These are phyloP conservation scores for Neopestalotiopsis clavispora DNA, from an alignment of 2,329 filamentous ascomycete genomes.

Conservation along the genomic window DNA sequence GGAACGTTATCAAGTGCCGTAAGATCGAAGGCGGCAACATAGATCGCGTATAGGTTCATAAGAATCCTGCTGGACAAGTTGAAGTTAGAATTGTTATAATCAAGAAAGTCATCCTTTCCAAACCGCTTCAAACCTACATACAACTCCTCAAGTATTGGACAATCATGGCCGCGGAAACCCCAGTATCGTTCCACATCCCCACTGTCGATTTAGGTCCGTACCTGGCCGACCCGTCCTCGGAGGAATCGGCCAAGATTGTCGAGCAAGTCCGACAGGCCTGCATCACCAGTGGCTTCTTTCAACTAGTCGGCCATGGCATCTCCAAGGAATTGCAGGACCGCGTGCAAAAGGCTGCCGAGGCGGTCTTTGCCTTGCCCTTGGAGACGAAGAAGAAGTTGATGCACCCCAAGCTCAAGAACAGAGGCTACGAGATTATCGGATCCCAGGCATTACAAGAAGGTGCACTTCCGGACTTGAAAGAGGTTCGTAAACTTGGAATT, in stretches of 20 bases:
- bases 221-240: conserved; percentile 33
- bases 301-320: conserved; percentile 54
- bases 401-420: conserved; percentile 43
- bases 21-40: background rate
- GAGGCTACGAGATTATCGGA: conserved; percentile 55
- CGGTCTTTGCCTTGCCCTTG: conserved; percentile 53
- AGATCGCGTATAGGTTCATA: background rate
- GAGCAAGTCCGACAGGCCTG: conserved; percentile 37
- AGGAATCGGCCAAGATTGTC: conserved; percentile 32
- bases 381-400: conserved; percentile 49
- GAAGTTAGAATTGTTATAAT: background rate
- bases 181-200: conserved; percentile 31
- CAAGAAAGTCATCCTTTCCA: background rate
- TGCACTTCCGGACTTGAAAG: conserved; percentile 52
- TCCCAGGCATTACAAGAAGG: conserved; percentile 50
- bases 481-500: conserved; percentile 28
- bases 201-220: conserved; percentile 40
- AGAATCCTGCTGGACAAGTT: background rate
- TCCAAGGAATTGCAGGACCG: conserved; percentile 42
- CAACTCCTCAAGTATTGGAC: too few relatives aligned
- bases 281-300: conserved; percentile 56
- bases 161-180: conserved; percentile 19
- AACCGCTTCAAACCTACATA: too few relatives aligned
- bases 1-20: background rate
- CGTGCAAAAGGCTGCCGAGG: conserved; percentile 45